A percentile compares a stretch with the other conserved stretches of the same genome.
phyloP scores from a whole-genome alignment of 306 rosid genomes.

The Castanea sativa region DNA sequence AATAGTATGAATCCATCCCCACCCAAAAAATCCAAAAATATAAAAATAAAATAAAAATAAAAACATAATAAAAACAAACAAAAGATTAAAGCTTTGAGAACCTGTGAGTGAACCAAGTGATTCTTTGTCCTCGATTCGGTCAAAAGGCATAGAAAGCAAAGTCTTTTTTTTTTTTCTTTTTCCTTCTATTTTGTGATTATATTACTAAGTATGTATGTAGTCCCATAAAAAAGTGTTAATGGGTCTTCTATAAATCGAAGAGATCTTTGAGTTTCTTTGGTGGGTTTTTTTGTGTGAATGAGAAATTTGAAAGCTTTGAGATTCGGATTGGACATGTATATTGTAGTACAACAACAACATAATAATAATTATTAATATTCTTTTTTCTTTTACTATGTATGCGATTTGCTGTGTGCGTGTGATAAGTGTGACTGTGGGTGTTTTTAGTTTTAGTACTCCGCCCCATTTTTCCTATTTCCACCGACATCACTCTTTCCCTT shows the following conservation, averaged over 20 bases:
- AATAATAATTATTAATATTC: not conserved
- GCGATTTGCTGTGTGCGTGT: constrained; percentile 10
- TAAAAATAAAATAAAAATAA: not conserved
- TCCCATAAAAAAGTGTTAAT: constrained; percentile 23
- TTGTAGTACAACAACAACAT: not conserved
- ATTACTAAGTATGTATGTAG: constrained; percentile 2
- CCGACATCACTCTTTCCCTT: constrained; percentile 38
- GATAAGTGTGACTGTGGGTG: not conserved
- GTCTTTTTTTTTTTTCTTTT: constrained; percentile 16
- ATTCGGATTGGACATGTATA: constrained; percentile 35
- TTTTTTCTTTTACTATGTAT: not conserved
- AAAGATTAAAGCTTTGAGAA: constrained; percentile 34
- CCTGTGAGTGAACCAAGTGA: constrained; percentile 49
- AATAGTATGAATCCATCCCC: not conserved
- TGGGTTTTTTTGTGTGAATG: constrained; percentile 5
- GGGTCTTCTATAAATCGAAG: constrained; percentile 21
- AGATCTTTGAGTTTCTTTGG: not conserved
- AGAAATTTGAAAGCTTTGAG: constrained; percentile 27
- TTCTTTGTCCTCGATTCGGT: constrained; percentile 52
- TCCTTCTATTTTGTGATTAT: constrained; percentile 2
- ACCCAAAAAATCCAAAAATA: not conserved
- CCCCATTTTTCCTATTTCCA: constrained; percentile 31
- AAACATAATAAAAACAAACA: not conserved
- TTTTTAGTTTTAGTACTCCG: not conserved
- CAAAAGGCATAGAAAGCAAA: constrained; percentile 45